Conservation (phyloP, 192 early-diverging fungal genomes). For the Kickxella alabastrina region DNA sequence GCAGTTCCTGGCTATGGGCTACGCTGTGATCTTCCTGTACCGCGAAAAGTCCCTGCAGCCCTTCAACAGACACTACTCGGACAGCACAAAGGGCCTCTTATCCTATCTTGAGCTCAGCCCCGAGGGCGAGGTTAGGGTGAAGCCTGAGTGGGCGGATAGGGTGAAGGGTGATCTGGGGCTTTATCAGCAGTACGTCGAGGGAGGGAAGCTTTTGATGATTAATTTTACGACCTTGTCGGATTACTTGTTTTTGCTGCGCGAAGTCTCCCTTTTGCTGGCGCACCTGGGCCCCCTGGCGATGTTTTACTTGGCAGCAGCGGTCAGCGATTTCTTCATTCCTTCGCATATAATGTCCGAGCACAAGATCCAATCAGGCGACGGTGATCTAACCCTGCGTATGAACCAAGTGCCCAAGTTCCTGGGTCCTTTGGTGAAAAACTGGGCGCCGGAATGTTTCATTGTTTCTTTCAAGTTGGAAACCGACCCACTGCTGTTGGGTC, state of each 20-base stretch:
- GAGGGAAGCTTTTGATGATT: slow-evolving; percentile 69
- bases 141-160: slow-evolving; percentile 59
- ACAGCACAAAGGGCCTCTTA: slow-evolving; percentile 70
- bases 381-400: slow-evolving; percentile 78
- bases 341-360: slow-evolving; percentile 89
- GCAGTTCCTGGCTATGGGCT: slow-evolving; percentile 80
- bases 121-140: slow-evolving; percentile 58
- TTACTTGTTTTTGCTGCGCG: slow-evolving; percentile 86
- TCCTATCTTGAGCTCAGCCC: slow-evolving; percentile 70
- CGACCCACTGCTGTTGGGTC: slow-evolving; percentile 71
- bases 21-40: slow-evolving; percentile 95
- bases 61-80: slow-evolving; percentile 86
- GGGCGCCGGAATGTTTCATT: slow-evolving; percentile 83
- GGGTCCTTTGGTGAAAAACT: slow-evolving; percentile 86
- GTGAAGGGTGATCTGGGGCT: slow-evolving; percentile 62
- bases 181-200: slow-evolving; percentile 61
- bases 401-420: slow-evolving; percentile 98
- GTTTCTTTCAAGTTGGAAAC: slow-evolving; percentile 99
- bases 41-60: slow-evolving; percentile 92
- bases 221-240: slow-evolving; percentile 88
- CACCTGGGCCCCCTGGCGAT: slow-evolving; percentile 67
- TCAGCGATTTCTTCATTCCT: slow-evolving; percentile 98
- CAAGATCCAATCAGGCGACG: slow-evolving; percentile 93
- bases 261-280: slow-evolving; percentile 65
- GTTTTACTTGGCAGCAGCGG: slow-evolving; percentile 97